phyloP scores from a whole-genome alignment of 1,139 yeast species.

The Saccharomyces pastorianus region DNA sequence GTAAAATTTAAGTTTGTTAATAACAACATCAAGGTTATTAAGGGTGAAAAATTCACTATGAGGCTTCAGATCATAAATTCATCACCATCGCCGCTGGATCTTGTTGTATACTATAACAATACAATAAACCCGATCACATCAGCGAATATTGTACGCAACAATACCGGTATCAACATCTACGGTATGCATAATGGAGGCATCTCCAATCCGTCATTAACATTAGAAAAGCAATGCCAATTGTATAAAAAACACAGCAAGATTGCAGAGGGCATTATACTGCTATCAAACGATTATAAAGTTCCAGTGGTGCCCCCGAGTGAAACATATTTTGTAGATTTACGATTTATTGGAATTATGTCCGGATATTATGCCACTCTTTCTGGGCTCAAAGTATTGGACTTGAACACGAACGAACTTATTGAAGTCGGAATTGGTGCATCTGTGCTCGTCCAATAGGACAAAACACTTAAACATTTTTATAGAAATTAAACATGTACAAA shows the following conservation, averaged over 20 bases:
- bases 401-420: slow-evolving; percentile 24
- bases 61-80: slow-evolving; percentile 25
- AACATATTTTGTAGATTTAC: slow-evolving; percentile 24
- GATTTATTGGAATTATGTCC: slow-evolving; percentile 25
- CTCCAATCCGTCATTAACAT: slow-evolving; percentile 7
- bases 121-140: slow-evolving; percentile 9
- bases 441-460: slow-evolving; percentile 17
- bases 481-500: background rate
- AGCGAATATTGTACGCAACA: background rate
- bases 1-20: slow-evolving; percentile 24
- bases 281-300: slow-evolving; percentile 30
- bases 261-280: slow-evolving; percentile 27
- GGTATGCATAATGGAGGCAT: background rate
- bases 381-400: slow-evolving; percentile 28
- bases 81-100: slow-evolving; percentile 19
- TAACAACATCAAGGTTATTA: slow-evolving; percentile 13
- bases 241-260: slow-evolving; percentile 17
- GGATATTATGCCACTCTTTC: slow-evolving; percentile 28
- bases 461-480: background rate
- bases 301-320: slow-evolving; percentile 26
- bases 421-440: slow-evolving; percentile 28
- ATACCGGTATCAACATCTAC: background rate
- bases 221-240: slow-evolving; percentile 18
- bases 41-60: slow-evolving; percentile 23
- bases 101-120: slow-evolving; percentile 26